Evolutionary conservation across 306 rosid species (phyloP).

Genomic region (Biancaea sappan): DNA sequence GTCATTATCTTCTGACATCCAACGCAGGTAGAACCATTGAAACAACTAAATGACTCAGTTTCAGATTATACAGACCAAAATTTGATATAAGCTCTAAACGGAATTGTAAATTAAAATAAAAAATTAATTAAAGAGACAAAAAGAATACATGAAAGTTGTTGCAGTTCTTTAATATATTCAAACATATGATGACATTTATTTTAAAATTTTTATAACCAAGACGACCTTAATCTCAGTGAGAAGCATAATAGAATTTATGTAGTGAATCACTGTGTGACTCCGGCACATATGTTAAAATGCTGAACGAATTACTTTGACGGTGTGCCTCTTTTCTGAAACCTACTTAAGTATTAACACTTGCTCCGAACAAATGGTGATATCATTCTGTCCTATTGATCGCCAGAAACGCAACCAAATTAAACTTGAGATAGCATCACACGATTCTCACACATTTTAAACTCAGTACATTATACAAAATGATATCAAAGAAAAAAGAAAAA

Average conservation of each 20-base stretch:
- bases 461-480: neutral
- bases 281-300: neutral
- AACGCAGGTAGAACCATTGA: neutral
- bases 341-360: neutral
- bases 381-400: neutral
- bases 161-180: neutral
- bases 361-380: neutral
- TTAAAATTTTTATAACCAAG: neutral
- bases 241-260: neutral
- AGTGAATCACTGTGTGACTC: constrained; percentile 13
- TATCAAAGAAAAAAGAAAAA: neutral
- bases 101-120: constrained; percentile 2
- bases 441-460: neutral
- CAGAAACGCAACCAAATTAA: neutral
- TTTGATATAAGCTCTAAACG: neutral
- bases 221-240: neutral
- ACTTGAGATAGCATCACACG: neutral
- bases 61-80: neutral
- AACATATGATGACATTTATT: constrained; percentile 15
- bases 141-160: neutral
- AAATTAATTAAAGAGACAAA: neutral
- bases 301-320: neutral
- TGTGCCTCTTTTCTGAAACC: neutral
- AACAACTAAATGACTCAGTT: constrained; percentile 14
- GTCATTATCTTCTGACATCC: neutral